Conservation (phyloP, 306 rosid genomes). For the Hippophae rhamnoides region DNA sequence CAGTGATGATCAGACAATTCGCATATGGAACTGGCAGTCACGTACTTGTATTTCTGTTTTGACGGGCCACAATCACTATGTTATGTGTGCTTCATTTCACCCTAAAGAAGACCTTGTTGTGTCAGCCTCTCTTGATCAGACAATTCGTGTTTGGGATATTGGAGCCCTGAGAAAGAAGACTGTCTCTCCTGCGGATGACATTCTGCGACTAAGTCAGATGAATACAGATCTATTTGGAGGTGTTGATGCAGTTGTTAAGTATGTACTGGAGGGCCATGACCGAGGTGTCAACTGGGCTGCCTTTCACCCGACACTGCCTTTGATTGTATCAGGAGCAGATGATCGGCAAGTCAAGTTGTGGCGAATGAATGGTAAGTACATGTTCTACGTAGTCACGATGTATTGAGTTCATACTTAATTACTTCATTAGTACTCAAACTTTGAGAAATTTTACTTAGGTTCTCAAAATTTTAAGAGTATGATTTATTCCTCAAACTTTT, state of each 20-base stretch:
- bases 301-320: conserved; percentile 86
- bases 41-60: conserved; percentile 91
- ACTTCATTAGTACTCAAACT: too few relatives aligned
- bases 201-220: conserved; percentile 86
- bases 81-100: conserved; percentile 94
- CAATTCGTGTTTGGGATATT: conserved; percentile 97
- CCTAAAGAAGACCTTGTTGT: conserved; percentile 91
- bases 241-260: conserved; percentile 83
- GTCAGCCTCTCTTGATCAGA: conserved; percentile 94
- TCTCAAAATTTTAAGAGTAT: too few relatives aligned
- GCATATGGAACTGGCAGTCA: conserved; percentile 99
- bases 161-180: conserved; percentile 85
- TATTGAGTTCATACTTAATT: too few relatives aligned
- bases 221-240: conserved; percentile 95
- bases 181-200: conserved; percentile 87
- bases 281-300: conserved; percentile 98
- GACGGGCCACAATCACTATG: conserved; percentile 97
- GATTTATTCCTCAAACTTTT: too few relatives aligned
- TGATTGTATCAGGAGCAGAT: conserved; percentile 96
- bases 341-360: conserved; percentile 93
- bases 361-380: conserved; percentile 79
- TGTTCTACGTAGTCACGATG: background rate
- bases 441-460: too few relatives aligned
- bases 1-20: conserved; percentile 97
- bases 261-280: conserved; percentile 97